A percentile compares a stretch with the other conserved stretches of the same genome.
Evolutionary conservation across 805 yeast genomes (phyloP).

Genomic region (Spathaspora arborariae): DNA sequence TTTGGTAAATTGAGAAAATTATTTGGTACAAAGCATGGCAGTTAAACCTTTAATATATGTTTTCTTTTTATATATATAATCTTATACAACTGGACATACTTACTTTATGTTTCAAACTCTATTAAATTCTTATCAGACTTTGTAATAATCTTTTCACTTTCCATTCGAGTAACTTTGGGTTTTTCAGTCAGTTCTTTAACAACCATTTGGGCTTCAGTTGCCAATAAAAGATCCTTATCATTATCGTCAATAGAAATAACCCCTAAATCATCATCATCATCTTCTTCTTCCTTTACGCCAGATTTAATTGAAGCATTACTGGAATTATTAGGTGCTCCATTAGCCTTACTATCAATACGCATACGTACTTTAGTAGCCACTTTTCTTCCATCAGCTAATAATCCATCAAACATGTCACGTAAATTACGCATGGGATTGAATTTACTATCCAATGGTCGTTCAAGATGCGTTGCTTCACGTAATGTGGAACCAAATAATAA

Average conservation of each 20-base stretch:
- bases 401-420: conserved; percentile 85
- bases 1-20: conserved; percentile 37
- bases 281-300: conserved; percentile 42
- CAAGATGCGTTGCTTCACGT: conserved; percentile 63
- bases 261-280: conserved; percentile 43
- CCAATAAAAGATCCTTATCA: conserved; percentile 47
- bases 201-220: conserved; percentile 45
- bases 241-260: conserved; percentile 36
- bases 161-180: not conserved
- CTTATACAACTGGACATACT: not conserved
- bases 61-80: conserved; percentile 1
- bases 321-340: conserved; percentile 4
- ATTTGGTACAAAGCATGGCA: conserved; percentile 23
- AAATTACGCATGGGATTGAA: conserved; percentile 54
- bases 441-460: conserved; percentile 46
- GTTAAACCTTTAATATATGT: not conserved
- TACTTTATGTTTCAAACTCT: conserved; percentile 38
- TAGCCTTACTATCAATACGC: conserved; percentile 73
- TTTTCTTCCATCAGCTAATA: conserved; percentile 87
- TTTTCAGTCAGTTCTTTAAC: conserved; percentile 14
- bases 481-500: conserved; percentile 70
- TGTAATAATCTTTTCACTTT: not conserved
- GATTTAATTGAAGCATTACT: conserved; percentile 22
- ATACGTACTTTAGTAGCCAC: conserved; percentile 87
- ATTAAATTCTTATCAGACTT: conserved; percentile 28